Conservation (phyloP, 805 yeast species). For the Metschnikowia henanensis region DNA sequence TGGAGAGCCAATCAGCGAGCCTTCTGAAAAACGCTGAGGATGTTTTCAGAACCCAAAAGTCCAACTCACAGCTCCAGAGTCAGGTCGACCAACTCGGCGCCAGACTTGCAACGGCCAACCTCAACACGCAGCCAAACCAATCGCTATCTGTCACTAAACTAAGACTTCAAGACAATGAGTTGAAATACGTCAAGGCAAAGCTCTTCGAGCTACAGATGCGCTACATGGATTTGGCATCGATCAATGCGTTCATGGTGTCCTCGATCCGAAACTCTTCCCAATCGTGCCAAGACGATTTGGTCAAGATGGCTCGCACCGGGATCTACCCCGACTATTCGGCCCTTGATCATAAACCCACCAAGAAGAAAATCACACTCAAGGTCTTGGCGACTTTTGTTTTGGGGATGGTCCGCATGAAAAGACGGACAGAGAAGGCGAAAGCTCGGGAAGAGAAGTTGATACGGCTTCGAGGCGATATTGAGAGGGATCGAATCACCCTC, state of each 20-base stretch:
- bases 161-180: constrained; percentile 37
- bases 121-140: constrained; percentile 14
- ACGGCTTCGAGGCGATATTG: constrained; percentile 33
- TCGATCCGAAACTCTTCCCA: constrained; percentile 30
- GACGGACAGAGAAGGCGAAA: constrained; percentile 29
- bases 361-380: constrained; percentile 27
- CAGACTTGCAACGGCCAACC: constrained; percentile 23
- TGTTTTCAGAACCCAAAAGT: constrained; percentile 8
- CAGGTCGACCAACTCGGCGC: constrained; percentile 31
- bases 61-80: constrained; percentile 20
- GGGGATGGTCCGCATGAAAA: constrained; percentile 34
- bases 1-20: constrained; percentile 11
- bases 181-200: constrained; percentile 47
- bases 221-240: constrained; percentile 34
- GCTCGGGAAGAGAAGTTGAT: constrained; percentile 25
- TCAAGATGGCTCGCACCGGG: constrained; percentile 30
- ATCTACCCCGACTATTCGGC: constrained; percentile 33
- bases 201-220: constrained; percentile 42
- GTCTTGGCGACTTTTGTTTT: constrained; percentile 39
- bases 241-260: constrained; percentile 33
- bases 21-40: constrained; percentile 11
- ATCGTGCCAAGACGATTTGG: constrained; percentile 27
- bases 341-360: constrained; percentile 16
- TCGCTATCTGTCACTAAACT: constrained; percentile 2
- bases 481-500: constrained; percentile 24